These are phyloP conservation scores for Botrytis paeoniae DNA, from an alignment of 2,329 filamentous ascomycete species.

Conservation along the genomic window DNA sequence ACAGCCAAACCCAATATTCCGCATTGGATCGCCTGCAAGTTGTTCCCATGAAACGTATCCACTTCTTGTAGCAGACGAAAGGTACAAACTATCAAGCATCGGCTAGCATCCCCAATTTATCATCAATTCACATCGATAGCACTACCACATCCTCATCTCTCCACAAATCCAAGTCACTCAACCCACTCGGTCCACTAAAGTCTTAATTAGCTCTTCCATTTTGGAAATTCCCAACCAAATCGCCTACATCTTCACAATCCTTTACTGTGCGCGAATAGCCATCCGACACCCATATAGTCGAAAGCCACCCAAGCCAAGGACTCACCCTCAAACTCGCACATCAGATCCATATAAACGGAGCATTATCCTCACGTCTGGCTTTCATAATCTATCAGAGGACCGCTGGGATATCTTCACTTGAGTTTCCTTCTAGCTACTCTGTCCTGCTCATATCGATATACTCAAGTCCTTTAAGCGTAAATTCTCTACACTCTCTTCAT, in stretches of 20 bases:
- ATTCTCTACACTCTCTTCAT: not conserved
- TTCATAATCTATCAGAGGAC: not conserved
- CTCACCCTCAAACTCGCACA: not conserved
- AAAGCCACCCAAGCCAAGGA: not conserved
- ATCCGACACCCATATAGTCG: not conserved
- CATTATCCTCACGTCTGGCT: not conserved
- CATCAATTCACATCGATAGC: no score
- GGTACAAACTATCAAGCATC: no score
- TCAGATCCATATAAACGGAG: not conserved
- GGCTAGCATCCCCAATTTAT: no score
- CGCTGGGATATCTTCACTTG: not conserved
- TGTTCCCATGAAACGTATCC: no score
- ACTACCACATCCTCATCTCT: not conserved
- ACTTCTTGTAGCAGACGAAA: no score
- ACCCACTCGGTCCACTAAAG: not conserved
- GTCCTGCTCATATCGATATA: not conserved
- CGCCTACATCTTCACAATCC: not conserved
- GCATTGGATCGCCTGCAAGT: no score
- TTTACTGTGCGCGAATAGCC: not conserved
- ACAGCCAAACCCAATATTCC: no score
- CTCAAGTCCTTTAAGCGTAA: not conserved
- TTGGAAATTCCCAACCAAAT: not conserved
- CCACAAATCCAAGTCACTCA: not conserved
- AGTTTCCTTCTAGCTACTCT: not conserved
- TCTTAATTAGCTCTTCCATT: no score